Evolutionary conservation across 148 eudicot genomes (phyloP), one percentile per base, ranked within the genome.

Genomic region (Tetragonia tetragonoides): DNA sequence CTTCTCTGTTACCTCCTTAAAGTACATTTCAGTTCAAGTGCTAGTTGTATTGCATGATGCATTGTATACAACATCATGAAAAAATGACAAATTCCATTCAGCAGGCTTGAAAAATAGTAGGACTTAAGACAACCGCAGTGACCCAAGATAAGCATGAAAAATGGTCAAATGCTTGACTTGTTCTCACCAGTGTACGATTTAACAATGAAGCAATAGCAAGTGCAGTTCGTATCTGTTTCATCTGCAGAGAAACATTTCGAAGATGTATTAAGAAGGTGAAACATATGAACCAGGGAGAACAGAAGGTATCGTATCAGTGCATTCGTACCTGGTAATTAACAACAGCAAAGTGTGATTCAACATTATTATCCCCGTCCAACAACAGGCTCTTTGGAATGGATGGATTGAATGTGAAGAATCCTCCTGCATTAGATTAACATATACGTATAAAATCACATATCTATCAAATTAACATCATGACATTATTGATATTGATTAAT

Each of bases 141-240:
- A 37, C 53, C 38, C 17, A 21, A 82, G 64, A 62, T 23, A 68
- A 59, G 46, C 68, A 62, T 47, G 10, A 41, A 66, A 61, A 20
- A 46, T 64, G 77, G 75, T 66, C 59, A 49, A 47, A 75, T 69
- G 46, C 17, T 63, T 28, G 28, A 60, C 74, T 71, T 24, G 38
- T 79, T 77, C 94, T 93, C 85, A 95, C 99, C 99, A 95, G 84
- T 49, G 93, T 90, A 78, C 97, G 99, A 49, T 85, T 87, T 84
- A 93, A 81, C 80, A 95, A 76, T 66, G 92, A 87, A 57, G 97
- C 92, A 76, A 95, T 84, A 75, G 99, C 97, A 81, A 95, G 97
- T 72, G 97, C 99, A 64, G 90, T 89, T 78, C 97, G 87, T 85
- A 95, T 95, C 86, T 93, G 99, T 84, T 95, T 93, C 21, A 90